Conservation (phyloP, 352 stramenopile species). For the Globisporangium nunn region DNA sequence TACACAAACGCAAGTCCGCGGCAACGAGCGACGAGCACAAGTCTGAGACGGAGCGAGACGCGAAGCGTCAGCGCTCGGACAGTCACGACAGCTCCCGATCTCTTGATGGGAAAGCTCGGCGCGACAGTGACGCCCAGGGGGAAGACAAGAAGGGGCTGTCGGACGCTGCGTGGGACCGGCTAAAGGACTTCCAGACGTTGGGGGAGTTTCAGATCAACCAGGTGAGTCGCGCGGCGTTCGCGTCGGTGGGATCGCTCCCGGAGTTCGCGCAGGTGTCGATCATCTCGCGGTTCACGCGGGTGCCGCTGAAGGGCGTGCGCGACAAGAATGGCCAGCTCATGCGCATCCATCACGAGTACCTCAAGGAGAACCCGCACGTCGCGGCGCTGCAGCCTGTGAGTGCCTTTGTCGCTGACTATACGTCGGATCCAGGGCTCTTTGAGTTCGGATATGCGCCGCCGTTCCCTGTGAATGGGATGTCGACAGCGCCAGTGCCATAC, state of each 20-base stretch:
- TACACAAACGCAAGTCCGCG: neutral
- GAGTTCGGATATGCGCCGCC: constrained; percentile 68
- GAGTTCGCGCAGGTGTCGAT: constrained; percentile 75
- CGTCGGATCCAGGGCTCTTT: constrained; percentile 45
- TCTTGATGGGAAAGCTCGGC: constrained; percentile 7
- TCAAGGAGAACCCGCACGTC: constrained; percentile 66
- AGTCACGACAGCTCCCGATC: constrained; percentile 19
- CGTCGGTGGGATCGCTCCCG: constrained; percentile 53
- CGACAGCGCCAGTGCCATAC: constrained; percentile 41
- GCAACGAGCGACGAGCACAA: neutral
- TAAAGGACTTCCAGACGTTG: constrained; percentile 63
- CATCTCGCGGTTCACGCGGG: constrained; percentile 59
- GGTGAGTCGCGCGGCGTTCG: constrained; percentile 64
- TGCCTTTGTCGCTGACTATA: constrained; percentile 35
- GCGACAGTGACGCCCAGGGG: constrained; percentile 12
- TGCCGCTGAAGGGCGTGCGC: constrained; percentile 46
- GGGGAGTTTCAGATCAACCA: constrained; percentile 54
- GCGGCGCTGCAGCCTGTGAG: constrained; percentile 37
- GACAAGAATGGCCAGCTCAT: constrained; percentile 79
- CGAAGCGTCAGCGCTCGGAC: constrained; percentile 18
- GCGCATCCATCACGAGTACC: constrained; percentile 64
- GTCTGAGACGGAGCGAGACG: neutral
- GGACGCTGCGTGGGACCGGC: constrained; percentile 60
- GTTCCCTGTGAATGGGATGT: constrained; percentile 43
- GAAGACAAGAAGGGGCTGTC: constrained; percentile 50